Evolutionary conservation across 1,139 yeast species (phyloP).

Genomic region (Lodderomyces orthopsilosis): DNA sequence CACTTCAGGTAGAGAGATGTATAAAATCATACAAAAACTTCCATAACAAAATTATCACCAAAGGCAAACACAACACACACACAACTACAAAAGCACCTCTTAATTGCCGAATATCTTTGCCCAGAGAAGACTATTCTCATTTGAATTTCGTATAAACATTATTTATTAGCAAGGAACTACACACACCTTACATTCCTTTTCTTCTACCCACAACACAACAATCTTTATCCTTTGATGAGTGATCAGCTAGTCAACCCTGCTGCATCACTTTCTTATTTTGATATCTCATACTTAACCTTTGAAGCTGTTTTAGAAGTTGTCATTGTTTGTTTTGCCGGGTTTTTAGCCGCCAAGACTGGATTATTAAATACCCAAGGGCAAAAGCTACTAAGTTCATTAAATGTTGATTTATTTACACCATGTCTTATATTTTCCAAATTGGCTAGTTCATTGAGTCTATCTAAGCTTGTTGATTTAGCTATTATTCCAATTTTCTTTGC

Average conservation of each 20-base stretch:
- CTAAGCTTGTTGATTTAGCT: slow-evolving; percentile 65
- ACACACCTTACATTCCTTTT: no score
- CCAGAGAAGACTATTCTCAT: no score
- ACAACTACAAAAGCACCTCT: no score
- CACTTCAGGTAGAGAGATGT: neutral
- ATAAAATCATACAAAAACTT: neutral
- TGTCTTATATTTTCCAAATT: slow-evolving; percentile 78
- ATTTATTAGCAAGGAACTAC: neutral
- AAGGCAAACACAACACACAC: neutral
- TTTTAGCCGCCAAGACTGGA: slow-evolving; percentile 61
- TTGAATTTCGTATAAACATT: neutral
- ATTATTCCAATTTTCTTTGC: slow-evolving; percentile 73
- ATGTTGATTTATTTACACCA: slow-evolving; percentile 81
- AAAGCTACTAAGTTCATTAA: slow-evolving; percentile 61
- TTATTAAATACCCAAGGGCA: slow-evolving; percentile 61
- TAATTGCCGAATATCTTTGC: no score
- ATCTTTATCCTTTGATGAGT: neutral
- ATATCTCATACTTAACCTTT: slow-evolving; percentile 63
- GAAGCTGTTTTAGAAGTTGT: slow-evolving; percentile 81
- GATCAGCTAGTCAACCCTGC: slow-evolving; percentile 9
- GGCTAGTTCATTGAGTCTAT: slow-evolving; percentile 68
- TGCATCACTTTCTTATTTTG: slow-evolving; percentile 43
- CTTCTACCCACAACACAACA: no score
- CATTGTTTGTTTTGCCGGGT: slow-evolving; percentile 69
- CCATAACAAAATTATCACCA: neutral